Evolutionary conservation across 1,284 basidiomycete genomes (phyloP).

Genomic region (Porodaedalea pini): DNA sequence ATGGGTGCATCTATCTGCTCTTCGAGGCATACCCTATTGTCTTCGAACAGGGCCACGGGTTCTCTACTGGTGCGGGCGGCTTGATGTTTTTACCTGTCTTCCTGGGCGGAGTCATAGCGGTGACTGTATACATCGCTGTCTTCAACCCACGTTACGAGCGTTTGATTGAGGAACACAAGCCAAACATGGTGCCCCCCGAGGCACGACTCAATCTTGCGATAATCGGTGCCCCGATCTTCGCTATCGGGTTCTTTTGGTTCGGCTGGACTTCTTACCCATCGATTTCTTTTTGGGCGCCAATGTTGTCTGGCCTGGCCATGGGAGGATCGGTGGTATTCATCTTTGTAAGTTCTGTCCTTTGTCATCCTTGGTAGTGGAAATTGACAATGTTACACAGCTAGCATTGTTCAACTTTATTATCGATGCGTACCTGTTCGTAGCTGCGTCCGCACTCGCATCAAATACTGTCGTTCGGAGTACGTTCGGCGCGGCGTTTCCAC

Average conservation of each 20-base stretch:
- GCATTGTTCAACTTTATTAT: slow-evolving; percentile 55
- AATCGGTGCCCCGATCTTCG: slow-evolving; percentile 52
- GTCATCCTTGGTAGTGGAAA: not conserved
- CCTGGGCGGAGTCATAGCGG: slow-evolving; percentile 51
- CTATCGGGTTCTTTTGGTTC: slow-evolving; percentile 66
- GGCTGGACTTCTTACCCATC: slow-evolving; percentile 55
- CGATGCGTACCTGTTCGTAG: slow-evolving; percentile 52
- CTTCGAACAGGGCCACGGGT: slow-evolving; percentile 48
- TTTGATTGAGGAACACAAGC: slow-evolving; percentile 43
- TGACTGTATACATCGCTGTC: slow-evolving; percentile 43
- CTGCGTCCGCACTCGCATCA: slow-evolving; percentile 57
- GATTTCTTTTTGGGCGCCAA: slow-evolving; percentile 56
- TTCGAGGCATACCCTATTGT: slow-evolving; percentile 58
- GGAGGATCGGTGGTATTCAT: slow-evolving; percentile 57
- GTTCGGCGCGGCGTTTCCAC: slow-evolving; percentile 57
- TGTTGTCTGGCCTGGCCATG: slow-evolving; percentile 47
- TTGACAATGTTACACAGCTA: slow-evolving; percentile 38
- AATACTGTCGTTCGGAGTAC: slow-evolving; percentile 52
- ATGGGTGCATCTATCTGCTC: slow-evolving; percentile 42
- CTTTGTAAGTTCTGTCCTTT: slow-evolving; percentile 42
- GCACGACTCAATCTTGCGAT: slow-evolving; percentile 55
- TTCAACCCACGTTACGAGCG: slow-evolving; percentile 53
- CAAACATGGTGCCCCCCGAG: slow-evolving; percentile 62
- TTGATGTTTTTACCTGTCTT: slow-evolving; percentile 52
- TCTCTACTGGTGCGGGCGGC: slow-evolving; percentile 48